phyloP scores from a whole-genome alignment of 2,329 filamentous ascomycete species.

The Aspergillus amoenus region DNA sequence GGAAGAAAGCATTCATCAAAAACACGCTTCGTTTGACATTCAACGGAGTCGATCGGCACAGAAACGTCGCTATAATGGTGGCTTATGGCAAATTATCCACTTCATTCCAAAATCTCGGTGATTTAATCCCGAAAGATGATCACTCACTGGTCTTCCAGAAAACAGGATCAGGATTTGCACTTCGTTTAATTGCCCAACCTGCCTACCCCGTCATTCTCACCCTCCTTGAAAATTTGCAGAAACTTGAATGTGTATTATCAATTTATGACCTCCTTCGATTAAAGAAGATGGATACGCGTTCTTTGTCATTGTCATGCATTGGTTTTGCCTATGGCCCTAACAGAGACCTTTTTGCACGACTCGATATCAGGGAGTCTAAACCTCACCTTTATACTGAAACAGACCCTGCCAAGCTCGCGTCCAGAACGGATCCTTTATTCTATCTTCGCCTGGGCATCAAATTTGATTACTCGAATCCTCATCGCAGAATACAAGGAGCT shows the following conservation, averaged over 20 bases:
- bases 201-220: conserved; percentile 36
- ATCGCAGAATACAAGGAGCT: conserved; percentile 42
- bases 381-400: conserved; percentile 17
- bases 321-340: conserved; percentile 35
- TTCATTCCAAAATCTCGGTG: conserved; percentile 26
- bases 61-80: conserved; percentile 34
- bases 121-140: conserved; percentile 30
- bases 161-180: conserved; percentile 35
- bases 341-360: conserved; percentile 28
- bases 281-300: conserved; percentile 31
- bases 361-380: conserved; percentile 31
- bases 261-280: conserved; percentile 35
- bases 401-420: conserved; percentile 23
- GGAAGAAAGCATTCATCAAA: conserved; percentile 30
- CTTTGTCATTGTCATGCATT: conserved; percentile 37
- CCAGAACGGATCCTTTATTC: conserved; percentile 27
- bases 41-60: conserved; percentile 36
- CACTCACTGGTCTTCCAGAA: conserved; percentile 33
- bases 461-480: conserved; percentile 38
- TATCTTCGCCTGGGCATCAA: conserved; percentile 30
- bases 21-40: conserved; percentile 40
- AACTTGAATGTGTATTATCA: conserved; percentile 38
- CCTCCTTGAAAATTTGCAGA: conserved; percentile 39
- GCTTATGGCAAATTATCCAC: conserved; percentile 35
- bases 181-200: conserved; percentile 37